Percentiles rank a stretch among this genome's conserved stretches.
phyloP scores from a whole-genome alignment of 768 basidiomycete species.

The Suillus weaverae region DNA sequence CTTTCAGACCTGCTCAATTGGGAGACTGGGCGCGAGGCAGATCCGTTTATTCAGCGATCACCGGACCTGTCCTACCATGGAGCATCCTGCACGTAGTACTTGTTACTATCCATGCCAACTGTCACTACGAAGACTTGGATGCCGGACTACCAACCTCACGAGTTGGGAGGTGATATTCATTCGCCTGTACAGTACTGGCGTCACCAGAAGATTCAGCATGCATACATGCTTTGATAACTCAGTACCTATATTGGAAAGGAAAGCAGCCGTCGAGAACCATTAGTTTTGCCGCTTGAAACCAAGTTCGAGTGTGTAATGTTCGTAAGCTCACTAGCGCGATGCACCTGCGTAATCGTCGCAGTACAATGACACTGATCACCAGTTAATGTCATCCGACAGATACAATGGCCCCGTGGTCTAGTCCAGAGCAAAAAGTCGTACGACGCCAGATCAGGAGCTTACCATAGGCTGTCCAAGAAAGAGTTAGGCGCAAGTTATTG shows the following conservation, averaged over 20 bases:
- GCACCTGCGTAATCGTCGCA: not conserved
- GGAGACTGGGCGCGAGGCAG: not conserved
- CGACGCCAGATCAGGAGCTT: not conserved
- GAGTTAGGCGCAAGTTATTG: not conserved
- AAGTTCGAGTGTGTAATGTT: not conserved
- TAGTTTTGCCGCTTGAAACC: not conserved
- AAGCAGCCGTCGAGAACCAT: not conserved
- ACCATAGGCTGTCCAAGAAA: not conserved
- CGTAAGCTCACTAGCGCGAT: not conserved
- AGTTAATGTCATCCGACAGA: not conserved
- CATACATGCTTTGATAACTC: not conserved
- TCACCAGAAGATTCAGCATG: not conserved
- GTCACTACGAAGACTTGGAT: not conserved
- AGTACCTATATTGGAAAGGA: not conserved
- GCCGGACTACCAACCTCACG: not conserved
- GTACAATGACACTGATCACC: not conserved
- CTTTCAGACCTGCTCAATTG: not conserved
- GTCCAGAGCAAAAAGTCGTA: not conserved
- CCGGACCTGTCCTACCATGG: not conserved
- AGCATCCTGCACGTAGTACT: not conserved
- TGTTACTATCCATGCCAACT: not conserved
- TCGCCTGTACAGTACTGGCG: not conserved
- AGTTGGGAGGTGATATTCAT: not conserved
- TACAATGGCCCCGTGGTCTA: not conserved
- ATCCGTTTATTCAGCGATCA: not conserved